phyloP scores from a whole-genome alignment of 2,329 filamentous ascomycete genomes.

The Phaeosphaeriaceae sp. region DNA sequence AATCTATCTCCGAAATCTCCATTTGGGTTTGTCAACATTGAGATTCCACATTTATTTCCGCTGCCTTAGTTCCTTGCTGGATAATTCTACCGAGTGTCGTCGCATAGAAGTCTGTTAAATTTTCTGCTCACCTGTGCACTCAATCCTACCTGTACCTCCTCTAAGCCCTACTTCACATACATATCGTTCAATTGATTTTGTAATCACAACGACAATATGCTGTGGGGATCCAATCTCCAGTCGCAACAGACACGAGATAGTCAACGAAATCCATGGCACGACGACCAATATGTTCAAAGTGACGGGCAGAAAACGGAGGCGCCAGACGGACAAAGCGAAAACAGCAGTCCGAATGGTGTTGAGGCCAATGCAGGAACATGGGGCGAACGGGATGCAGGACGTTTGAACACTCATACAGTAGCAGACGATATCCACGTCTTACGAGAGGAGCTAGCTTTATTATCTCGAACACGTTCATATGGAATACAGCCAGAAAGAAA shows the following conservation, averaged over 20 bases:
- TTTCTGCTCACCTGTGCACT: no score
- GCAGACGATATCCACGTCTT: conserved; percentile 67
- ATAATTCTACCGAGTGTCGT: no score
- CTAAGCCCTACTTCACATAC: neutral
- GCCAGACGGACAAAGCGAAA: conserved; percentile 17
- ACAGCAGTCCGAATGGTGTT: conserved; percentile 32
- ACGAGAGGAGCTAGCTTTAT: conserved; percentile 59
- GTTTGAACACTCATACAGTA: conserved; percentile 59
- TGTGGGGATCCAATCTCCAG: conserved; percentile 29
- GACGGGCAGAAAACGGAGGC: conserved; percentile 22
- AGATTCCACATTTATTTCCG: no score
- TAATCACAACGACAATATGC: conserved; percentile 11
- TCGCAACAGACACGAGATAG: conserved; percentile 29
- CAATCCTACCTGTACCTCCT: neutral
- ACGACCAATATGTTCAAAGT: conserved; percentile 27
- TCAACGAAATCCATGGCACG: conserved; percentile 45
- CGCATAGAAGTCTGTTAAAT: no score
- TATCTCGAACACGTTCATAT: conserved; percentile 54
- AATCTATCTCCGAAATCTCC: conserved; percentile 22
- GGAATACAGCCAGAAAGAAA: conserved; percentile 28
- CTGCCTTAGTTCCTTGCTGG: no score
- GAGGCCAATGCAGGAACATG: conserved; percentile 57
- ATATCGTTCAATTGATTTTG: neutral
- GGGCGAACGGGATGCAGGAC: conserved; percentile 67
- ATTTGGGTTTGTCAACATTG: conserved; percentile 10